phyloP scores from a whole-genome alignment of 2,329 filamentous ascomycete genomes.

The Fusarium sp. region DNA sequence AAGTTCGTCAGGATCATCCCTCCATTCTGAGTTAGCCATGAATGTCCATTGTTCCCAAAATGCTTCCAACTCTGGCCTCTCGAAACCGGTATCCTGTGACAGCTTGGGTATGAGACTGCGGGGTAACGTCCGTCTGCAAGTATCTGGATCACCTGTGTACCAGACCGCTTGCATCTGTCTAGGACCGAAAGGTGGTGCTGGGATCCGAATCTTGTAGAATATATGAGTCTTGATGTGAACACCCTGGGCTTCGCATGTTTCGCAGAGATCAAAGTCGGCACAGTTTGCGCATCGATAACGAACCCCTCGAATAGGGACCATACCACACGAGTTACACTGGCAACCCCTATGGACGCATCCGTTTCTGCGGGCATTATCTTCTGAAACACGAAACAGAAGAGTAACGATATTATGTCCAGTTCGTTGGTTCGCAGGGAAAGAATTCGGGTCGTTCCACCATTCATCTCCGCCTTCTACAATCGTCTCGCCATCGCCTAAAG shows the following conservation, averaged over 20 bases:
- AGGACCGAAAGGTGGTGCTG: constrained; percentile 84
- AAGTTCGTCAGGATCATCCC: constrained; percentile 81
- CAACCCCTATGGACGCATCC: constrained; percentile 94
- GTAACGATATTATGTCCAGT: constrained; percentile 84
- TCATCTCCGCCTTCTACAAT: constrained; percentile 59
- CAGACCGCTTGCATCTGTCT: constrained; percentile 84
- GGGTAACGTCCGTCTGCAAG: constrained; percentile 74
- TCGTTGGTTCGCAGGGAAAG: constrained; percentile 57
- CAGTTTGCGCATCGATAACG: constrained; percentile 97
- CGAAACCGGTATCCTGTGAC: constrained; percentile 79
- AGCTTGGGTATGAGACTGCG: constrained; percentile 75
- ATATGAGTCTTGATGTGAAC: constrained; percentile 90
- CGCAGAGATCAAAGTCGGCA: constrained; percentile 94
- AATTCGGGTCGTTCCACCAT: constrained; percentile 63
- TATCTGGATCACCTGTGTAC: constrained; percentile 88
- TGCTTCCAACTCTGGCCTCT: constrained; percentile 88
- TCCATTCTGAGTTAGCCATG: constrained; percentile 87
- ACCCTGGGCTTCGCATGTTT: constrained; percentile 85
- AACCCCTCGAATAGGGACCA: constrained; percentile 89
- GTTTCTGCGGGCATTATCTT: constrained; percentile 88
- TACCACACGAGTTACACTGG: constrained; percentile 88
- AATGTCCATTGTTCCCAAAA: constrained; percentile 98
- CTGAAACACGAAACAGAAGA: constrained; percentile 90
- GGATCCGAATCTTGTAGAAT: constrained; percentile 95
- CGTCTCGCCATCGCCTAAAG: constrained; percentile 54